Base-by-base conservation (phyloP, 78 protist species). In the Polysphondylium violaceum region DNA sequence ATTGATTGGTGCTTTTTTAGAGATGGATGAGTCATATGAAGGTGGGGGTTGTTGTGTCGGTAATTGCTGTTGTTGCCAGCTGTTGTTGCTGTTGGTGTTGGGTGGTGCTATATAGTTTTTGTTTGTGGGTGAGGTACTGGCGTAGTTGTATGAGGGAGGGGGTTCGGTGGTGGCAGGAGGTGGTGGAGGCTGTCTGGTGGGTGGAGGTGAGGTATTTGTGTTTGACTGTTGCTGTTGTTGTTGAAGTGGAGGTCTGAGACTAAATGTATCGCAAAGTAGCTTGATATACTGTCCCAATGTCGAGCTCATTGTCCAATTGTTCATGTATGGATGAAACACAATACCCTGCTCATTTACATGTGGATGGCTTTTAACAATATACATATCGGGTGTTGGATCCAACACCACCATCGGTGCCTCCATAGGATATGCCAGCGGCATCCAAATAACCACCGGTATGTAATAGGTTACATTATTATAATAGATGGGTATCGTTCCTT, bases 351-450 rank as follows among this genome's bases (percentile, higher is more conserved):
- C 68, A 59, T 33, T 43, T 8, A 69, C 91, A 31, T 83, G 91
- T 29, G 60, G 77, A 36, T 83, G 91, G 59, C 53, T 56, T 25
- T 67, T 64, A 1, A 83, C 91, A 16, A 83, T 59, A 19, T 33
- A 50, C 91, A 83, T 83, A 19, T 83, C 91, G 29, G 91, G 91
- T 71, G 91, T 83, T 29, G 91, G 91, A 59, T 83, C 91, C 21
- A 83, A 69, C 3, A 59, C 12, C 6, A 83, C 21, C 0, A 31
- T 29, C 69, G 91, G 91, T 40, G 50, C 60, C 33, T 60, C 79
- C 29, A 36, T 31, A 53, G 91, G 91, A 69, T 83, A 83, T 17
- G 14, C 40, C 8, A 55, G 43, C 50, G 91, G 91, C 69, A 83
- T 2, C 79, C 79, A 69, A 16, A 69, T 72, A 16, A 69, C 44